Evolutionary conservation across 495 filamentous ascomycete genomes (phyloP), one percentile per base, ranked within the genome.

Genomic region (Achaetomiella virescens): DNA sequence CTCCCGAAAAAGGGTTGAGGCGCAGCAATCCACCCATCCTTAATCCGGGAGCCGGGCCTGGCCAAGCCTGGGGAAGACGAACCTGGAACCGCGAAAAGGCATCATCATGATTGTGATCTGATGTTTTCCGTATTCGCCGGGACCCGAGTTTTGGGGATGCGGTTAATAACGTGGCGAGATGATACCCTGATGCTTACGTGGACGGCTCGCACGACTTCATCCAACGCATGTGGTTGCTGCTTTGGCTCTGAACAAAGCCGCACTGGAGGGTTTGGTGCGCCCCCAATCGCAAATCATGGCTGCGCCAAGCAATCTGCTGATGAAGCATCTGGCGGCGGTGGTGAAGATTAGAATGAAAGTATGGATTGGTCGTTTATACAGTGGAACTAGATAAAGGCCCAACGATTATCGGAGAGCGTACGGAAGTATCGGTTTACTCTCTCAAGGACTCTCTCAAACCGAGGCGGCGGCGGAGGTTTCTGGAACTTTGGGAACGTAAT

Each of bases 221-320:
- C 12, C 35, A 8, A 24, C 11, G 46, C 31, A 31, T 48, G 45
- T n/a, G 45, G 21, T 48, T 33, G 24, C 43, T 21, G 33, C 48
- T 36, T 47, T 6, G 35, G 52, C 21, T 38, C 5, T 31, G 43
- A 21, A 55, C 46, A 49, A 29, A 27, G 15, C 40, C 29, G 11
- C 31, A 20, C 25, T 24, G 56, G 48, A 37, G 54, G 40, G 38
- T 33, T 48, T 8, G 48, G 24, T 37, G 17, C 17, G 22, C 48
- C 44, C 17, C 27, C 44, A 20, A 20, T 51, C 58, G 61, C 51
- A 55, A 51, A 64, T 64, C 61, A 54, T 44, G 41, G 55, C 35
- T 33, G 51, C 52, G 61, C 61, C 61, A 64, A 64, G 52, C 36
- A 15, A 38, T n/a, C 36, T 38, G 51, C 27, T 31, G 27, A 31